Evolutionary conservation across 805 yeast genomes (phyloP), one percentile per base, ranked within the genome.

Genomic region (Saturnispora zaruensis): DNA sequence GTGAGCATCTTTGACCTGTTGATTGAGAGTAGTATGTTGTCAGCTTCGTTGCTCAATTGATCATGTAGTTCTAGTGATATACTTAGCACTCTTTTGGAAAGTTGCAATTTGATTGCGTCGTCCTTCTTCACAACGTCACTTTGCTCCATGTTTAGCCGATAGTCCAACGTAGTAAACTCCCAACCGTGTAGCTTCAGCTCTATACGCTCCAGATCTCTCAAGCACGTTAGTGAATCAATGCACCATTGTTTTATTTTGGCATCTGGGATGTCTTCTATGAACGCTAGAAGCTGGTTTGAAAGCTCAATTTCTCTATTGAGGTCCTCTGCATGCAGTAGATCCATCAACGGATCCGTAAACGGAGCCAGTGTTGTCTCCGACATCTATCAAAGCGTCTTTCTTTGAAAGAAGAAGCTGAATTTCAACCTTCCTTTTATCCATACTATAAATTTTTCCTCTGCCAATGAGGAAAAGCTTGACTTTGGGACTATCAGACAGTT

Each of bases 131-230:
- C 44, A 21, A 36, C 21, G 23, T 24, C 28, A 14, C 46, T 47
- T 33, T 46, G 46, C 25, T 55, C 49, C 20, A 50, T 41, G 23
- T 42, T 48, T 24, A 55, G 36, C 20, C 71, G 68, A 53, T 70
- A 70, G 55, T 77, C 80, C 25, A 78, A 60, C 8, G 81, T 73
- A 41, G 74, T 63, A 51, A 78, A 77, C 47, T 77, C 80, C 83
- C 82, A 78, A 52, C 74, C 74, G 52, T 73, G 70, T 44, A 75
- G 64, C 33, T 66, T 69, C 34, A 73, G 60, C 53, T 73, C 76
- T 20, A 75, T 66, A 52, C 71, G 71, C 61, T 78, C 82, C 40
- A 78, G 62, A 41, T 76, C 73, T 54, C 77, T 70, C 30, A 78
- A 62, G 5, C 76, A 71, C 49, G 71, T 71, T 50, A 77, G 67